A percentile compares a stretch with the other conserved stretches of the same genome.
Conservation (phyloP, 2,329 filamentous ascomycete genomes). For the Claviceps humidiphila region DNA sequence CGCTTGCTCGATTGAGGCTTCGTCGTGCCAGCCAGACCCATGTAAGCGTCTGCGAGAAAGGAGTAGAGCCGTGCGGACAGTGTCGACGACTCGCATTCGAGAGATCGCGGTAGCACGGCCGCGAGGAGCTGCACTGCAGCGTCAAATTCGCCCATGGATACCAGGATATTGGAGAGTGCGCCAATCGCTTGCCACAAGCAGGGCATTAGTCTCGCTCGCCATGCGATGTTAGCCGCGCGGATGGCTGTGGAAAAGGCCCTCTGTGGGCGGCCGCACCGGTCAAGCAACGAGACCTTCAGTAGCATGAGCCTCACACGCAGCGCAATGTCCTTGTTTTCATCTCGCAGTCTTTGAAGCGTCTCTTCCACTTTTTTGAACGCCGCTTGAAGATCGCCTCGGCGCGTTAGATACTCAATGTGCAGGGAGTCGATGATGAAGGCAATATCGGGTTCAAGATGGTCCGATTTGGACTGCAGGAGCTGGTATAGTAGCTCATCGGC, state of each 20-base stretch:
- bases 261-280: conserved; percentile 53
- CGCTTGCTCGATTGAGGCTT: conserved; percentile 28
- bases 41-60: conserved; percentile 60
- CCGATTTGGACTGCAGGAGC: conserved; percentile 36
- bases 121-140: conserved; percentile 52
- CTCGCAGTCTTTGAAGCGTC: conserved; percentile 27
- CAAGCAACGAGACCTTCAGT: conserved; percentile 58
- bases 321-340: conserved; percentile 40
- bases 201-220: conserved; percentile 53
- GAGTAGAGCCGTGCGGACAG: conserved; percentile 56
- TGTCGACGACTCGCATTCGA: conserved; percentile 54
- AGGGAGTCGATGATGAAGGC: conserved; percentile 37
- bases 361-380: conserved; percentile 36
- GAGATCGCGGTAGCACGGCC: conserved; percentile 59
- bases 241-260: conserved; percentile 66
- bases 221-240: conserved; percentile 60
- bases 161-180: conserved; percentile 53
- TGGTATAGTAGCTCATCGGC: conserved; percentile 38
- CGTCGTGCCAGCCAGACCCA: conserved; percentile 56
- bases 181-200: conserved; percentile 62
- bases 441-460: conserved; percentile 39
- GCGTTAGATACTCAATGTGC: conserved; percentile 37
- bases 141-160: conserved; percentile 56
- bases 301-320: conserved; percentile 59
- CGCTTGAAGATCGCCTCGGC: conserved; percentile 31